Conservation (phyloP, 139 green algal species). For the Auxenochlorella protothecoides region DNA sequence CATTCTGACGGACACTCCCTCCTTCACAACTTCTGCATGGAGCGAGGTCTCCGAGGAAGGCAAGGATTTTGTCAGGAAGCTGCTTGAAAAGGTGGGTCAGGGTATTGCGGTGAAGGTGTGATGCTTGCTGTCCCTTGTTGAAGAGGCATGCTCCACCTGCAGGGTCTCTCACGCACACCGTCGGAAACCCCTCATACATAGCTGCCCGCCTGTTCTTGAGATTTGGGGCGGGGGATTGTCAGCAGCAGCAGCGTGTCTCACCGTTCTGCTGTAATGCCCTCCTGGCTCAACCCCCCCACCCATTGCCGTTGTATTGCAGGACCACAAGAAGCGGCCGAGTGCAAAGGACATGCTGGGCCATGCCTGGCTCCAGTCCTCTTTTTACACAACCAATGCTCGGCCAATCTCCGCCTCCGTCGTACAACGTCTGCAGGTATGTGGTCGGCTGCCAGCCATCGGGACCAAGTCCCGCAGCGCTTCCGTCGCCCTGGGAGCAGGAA, state of each 20-base stretch:
- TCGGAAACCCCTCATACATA: no score
- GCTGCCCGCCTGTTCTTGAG: no score
- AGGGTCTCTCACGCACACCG: no score
- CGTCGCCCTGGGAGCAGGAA: no score
- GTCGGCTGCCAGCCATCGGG: constrained; percentile 1
- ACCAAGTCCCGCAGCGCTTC: background rate
- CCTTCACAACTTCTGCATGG: constrained; percentile 36
- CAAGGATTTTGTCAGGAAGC: constrained; percentile 68
- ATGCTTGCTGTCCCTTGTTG: no score
- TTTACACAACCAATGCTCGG: constrained; percentile 28
- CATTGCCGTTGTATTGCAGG: constrained; percentile 27
- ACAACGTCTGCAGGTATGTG: constrained; percentile 64
- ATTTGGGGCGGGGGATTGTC: no score
- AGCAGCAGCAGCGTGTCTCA: no score
- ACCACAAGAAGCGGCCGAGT: constrained; percentile 47
- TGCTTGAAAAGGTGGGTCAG: constrained; percentile 64
- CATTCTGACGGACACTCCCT: constrained; percentile 18
- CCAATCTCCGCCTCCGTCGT: constrained; percentile 59
- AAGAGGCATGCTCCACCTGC: no score
- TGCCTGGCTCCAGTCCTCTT: constrained; percentile 53
- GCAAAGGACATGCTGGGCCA: constrained; percentile 65
- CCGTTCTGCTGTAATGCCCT: no score
- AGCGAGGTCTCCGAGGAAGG: constrained; percentile 51
- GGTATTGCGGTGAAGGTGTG: background rate
- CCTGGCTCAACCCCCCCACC: no score